Evolutionary conservation across 2,329 filamentous ascomycete genomes (phyloP).

Genomic region (Colletotrichum sidae): DNA sequence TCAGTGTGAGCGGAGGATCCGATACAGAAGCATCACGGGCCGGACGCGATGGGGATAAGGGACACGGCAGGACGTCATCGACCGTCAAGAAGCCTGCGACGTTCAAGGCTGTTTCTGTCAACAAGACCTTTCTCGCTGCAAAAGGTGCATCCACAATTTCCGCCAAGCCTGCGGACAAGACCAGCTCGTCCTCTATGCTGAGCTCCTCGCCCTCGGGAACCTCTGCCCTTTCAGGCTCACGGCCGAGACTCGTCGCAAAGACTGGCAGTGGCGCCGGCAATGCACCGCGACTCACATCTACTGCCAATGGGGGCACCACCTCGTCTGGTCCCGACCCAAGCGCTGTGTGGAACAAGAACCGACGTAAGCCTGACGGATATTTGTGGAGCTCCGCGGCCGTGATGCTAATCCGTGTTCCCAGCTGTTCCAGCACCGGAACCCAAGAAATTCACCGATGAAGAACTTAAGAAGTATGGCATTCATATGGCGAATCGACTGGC

Average conservation of each 20-base stretch:
- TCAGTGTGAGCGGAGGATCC: slow-evolving; percentile 79
- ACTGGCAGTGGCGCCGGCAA: slow-evolving; percentile 71
- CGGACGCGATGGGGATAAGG: slow-evolving; percentile 68
- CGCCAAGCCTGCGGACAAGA: slow-evolving; percentile 65
- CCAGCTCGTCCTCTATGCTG: slow-evolving; percentile 55
- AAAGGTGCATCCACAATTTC: slow-evolving; percentile 65
- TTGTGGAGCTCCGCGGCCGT: not conserved
- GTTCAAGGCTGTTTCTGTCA: slow-evolving; percentile 89
- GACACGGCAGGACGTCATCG: slow-evolving; percentile 68
- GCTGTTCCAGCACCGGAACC: slow-evolving; percentile 75
- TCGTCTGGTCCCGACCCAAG: slow-evolving; percentile 75
- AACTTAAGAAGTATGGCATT: slow-evolving; percentile 87
- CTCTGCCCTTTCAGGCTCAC: slow-evolving; percentile 63
- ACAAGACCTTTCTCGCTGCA: slow-evolving; percentile 83
- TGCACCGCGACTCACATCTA: slow-evolving; percentile 53
- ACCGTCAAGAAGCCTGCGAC: slow-evolving; percentile 78
- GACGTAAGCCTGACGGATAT: slow-evolving; percentile 66
- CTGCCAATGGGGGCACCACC: slow-evolving; percentile 68
- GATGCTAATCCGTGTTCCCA: slow-evolving; percentile 48
- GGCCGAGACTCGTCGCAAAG: slow-evolving; percentile 82
- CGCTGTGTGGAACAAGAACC: slow-evolving; percentile 90
- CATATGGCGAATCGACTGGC: slow-evolving; percentile 84
- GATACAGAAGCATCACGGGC: slow-evolving; percentile 79
- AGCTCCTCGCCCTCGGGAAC: slow-evolving; percentile 58
- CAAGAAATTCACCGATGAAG: slow-evolving; percentile 88